Evolutionary conservation across 371 early-diverging fungal genomes (phyloP).

Genomic region (Quaeritorhiza haematococci): DNA sequence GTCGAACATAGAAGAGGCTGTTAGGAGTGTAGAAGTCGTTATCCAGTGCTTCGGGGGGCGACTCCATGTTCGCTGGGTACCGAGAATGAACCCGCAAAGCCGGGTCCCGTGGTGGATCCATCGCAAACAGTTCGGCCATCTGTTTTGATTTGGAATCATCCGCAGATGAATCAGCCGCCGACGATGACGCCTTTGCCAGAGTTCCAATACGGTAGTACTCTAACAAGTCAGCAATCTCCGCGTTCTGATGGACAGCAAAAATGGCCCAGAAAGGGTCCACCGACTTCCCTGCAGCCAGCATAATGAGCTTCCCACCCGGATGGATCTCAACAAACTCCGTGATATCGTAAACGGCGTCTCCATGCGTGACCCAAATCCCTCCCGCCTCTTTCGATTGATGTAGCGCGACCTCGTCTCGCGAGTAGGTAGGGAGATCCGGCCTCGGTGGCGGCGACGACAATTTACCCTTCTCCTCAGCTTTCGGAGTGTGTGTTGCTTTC

Average conservation of each 20-base stretch:
- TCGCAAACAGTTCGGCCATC: slow-evolving; percentile 28
- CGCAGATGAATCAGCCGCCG: not conserved
- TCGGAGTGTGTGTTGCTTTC: too few relatives aligned
- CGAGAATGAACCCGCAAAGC: slow-evolving; percentile 18
- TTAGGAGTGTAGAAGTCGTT: slow-evolving; percentile 34
- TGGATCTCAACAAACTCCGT: slow-evolving; percentile 48
- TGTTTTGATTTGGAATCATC: slow-evolving; percentile 11
- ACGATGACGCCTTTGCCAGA: not conserved
- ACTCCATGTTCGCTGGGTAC: slow-evolving; percentile 40
- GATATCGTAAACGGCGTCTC: slow-evolving; percentile 51
- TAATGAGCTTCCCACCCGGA: slow-evolving; percentile 48
- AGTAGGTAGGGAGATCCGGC: too few relatives aligned
- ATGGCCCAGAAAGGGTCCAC: slow-evolving; percentile 48
- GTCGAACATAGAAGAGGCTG: slow-evolving; percentile 49
- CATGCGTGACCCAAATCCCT: slow-evolving; percentile 47
- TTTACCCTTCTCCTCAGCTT: too few relatives aligned
- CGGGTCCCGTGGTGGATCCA: slow-evolving; percentile 37
- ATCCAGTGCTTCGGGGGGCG: slow-evolving; percentile 13
- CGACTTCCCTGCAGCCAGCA: slow-evolving; percentile 43
- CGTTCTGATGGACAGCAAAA: slow-evolving; percentile 33
- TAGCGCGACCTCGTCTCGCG: slow-evolving; percentile 27
- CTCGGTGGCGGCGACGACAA: too few relatives aligned
- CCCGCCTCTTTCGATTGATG: slow-evolving; percentile 30
- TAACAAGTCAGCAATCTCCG: slow-evolving; percentile 27
- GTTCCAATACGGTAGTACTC: slow-evolving; percentile 37